These are phyloP conservation scores for Paspalum notatum DNA, from an alignment of 176 grass and related monocot species.

Conservation along the genomic window DNA sequence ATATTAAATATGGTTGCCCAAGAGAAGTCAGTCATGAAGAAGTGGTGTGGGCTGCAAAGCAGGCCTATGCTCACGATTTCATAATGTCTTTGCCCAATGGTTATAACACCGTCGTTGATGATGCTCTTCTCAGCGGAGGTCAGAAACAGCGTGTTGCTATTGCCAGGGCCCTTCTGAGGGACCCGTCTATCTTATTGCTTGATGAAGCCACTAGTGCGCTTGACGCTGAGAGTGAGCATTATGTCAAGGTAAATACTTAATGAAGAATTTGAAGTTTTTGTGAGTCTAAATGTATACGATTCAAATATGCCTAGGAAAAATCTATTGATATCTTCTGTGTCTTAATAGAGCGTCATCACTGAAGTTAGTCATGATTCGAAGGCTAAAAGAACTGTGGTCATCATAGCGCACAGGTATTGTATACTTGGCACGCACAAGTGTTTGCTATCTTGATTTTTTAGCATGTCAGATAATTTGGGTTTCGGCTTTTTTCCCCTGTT, in stretches of 20 bases:
- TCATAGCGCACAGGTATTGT: constrained; percentile 95
- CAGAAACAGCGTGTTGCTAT: constrained; percentile 97
- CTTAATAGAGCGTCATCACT: constrained; percentile 69
- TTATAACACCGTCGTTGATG: constrained; percentile 77
- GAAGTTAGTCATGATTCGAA: constrained; percentile 56
- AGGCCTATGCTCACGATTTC: constrained; percentile 91
- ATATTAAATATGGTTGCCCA: constrained; percentile 89
- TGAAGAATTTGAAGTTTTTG: background rate
- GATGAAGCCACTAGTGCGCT: constrained; percentile 96
- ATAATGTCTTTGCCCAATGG: constrained; percentile 76
- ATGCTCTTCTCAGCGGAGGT: constrained; percentile 94
- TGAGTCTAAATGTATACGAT: background rate
- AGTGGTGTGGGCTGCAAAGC: constrained; percentile 87
- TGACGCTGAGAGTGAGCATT: constrained; percentile 93
- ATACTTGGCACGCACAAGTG: background rate
- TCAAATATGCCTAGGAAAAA: constrained; percentile 10
- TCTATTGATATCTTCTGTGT: constrained; percentile 27
- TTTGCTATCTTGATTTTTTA: constrained; percentile 36
- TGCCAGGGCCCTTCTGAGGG: constrained; percentile 92
- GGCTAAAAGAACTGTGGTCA: constrained; percentile 72
- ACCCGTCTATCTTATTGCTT: constrained; percentile 87
- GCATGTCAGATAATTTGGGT: background rate
- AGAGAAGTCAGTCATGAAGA: constrained; percentile 82
- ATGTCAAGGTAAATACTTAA: constrained; percentile 75
- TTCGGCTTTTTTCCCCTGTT: background rate